phyloP scores from a whole-genome alignment of 768 basidiomycete genomes.

The Dentipellis sp. region DNA sequence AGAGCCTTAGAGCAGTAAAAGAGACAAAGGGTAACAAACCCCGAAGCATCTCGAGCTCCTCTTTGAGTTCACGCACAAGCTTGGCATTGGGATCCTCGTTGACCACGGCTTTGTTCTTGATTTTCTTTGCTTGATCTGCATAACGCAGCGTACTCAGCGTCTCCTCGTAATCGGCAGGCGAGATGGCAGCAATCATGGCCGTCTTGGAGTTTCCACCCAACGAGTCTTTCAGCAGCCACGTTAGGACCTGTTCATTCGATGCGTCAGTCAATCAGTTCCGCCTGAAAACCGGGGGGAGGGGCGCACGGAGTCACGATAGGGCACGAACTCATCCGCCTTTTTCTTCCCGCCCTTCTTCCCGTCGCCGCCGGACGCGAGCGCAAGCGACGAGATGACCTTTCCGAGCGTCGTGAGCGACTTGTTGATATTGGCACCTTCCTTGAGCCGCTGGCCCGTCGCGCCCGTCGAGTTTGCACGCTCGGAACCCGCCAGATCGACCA shows the following conservation, averaged over 20 bases:
- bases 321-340: conserved; percentile 87
- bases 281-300: too few relatives aligned
- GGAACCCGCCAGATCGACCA: conserved; percentile 95
- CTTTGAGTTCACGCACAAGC: conserved; percentile 96
- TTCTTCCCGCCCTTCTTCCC: conserved; percentile 59
- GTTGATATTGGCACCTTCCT: conserved; percentile 98
- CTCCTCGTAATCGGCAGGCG: conserved; percentile 98
- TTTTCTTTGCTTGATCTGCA: conserved; percentile 99
- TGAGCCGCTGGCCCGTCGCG: conserved; percentile 90
- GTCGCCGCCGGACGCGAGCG: conserved; percentile 48
- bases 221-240: conserved; percentile 97
- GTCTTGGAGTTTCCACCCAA: conserved; percentile 97
- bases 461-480: conserved; percentile 97
- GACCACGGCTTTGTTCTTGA: conserved; percentile 98
- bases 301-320: conserved; percentile 93
- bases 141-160: conserved; percentile 94
- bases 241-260: conserved; percentile 57
- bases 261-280: too few relatives aligned
- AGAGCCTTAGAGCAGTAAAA: too few relatives aligned
- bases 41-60: conserved; percentile 90
- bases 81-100: conserved; percentile 99
- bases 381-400: conserved; percentile 91
- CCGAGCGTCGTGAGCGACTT: conserved; percentile 97
- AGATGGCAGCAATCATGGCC: conserved; percentile 98
- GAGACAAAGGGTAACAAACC: conserved; percentile 34